phyloP scores from a whole-genome alignment of 495 filamentous ascomycete species.

The Cudoniella acicularis region DNA sequence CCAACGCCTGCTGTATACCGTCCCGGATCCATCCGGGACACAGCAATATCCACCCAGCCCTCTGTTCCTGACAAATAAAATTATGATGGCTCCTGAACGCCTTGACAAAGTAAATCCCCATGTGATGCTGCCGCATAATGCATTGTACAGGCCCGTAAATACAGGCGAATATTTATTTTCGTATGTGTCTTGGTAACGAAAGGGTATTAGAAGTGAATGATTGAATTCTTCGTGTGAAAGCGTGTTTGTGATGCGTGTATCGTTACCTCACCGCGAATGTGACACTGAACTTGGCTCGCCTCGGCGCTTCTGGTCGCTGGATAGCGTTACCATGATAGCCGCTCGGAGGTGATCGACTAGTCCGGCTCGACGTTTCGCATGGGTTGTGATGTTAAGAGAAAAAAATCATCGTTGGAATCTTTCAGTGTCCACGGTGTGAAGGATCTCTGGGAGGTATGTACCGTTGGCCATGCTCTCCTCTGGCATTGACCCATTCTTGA shows the following conservation, averaged over 20 bases:
- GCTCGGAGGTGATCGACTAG: background rate
- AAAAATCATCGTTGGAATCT: background rate
- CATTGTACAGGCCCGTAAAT: conserved; percentile 20
- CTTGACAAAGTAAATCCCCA: conserved; percentile 22
- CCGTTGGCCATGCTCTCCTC: conserved; percentile 48
- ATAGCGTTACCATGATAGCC: background rate
- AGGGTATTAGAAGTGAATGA: background rate
- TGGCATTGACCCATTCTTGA: conserved; percentile 59
- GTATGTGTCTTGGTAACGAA: background rate
- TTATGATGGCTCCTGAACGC: conserved; percentile 5
- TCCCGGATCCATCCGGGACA: background rate
- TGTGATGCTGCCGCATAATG: conserved; percentile 19
- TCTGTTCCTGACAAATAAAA: background rate
- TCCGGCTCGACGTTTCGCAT: conserved; percentile 1
- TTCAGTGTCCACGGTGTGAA: conserved; percentile 24
- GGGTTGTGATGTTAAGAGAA: conserved; percentile 1
- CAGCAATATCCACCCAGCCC: background rate
- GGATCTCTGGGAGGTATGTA: conserved; percentile 21
- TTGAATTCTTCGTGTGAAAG: background rate
- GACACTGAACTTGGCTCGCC: background rate
- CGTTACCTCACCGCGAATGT: background rate
- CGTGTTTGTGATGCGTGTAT: background rate
- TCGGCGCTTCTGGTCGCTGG: conserved; percentile 10
- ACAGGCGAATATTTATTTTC: conserved; percentile 10
- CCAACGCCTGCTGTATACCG: background rate